Percentiles rank a stretch among this genome's conserved stretches.
Conservation (phyloP, 306 rosid species). For the barrel medic (Medicago truncatula) region DNA sequence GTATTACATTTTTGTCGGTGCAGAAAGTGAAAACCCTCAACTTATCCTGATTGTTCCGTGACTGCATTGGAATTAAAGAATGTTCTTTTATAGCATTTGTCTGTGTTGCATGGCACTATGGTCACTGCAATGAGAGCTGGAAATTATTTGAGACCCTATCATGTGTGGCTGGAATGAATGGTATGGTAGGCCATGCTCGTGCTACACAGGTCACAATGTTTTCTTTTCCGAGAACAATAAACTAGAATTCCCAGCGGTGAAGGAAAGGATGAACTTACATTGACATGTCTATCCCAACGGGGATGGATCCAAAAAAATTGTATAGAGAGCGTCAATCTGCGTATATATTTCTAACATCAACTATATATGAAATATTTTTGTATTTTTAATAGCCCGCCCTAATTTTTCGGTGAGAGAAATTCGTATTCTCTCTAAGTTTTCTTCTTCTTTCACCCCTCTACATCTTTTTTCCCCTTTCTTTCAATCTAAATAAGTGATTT, state of each 20-base stretch:
- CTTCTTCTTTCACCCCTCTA: too few species aligned
- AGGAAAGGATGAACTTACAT: too few species aligned
- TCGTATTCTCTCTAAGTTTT: too few species aligned
- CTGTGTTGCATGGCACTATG: neutral
- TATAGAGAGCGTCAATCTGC: too few species aligned
- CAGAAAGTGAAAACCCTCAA: constrained; percentile 1
- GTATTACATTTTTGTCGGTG: constrained; percentile 40
- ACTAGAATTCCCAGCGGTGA: neutral
- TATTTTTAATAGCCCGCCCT: too few species aligned
- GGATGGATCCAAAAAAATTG: too few species aligned
- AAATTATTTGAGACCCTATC: neutral
- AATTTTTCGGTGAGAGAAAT: too few species aligned
- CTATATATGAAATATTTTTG: too few species aligned
- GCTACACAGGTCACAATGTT: neutral
- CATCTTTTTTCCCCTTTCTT: too few species aligned
- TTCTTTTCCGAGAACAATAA: neutral
- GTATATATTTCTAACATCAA: too few species aligned
- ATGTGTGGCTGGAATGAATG: constrained; percentile 17
- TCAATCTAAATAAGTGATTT: too few species aligned
- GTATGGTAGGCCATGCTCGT: constrained; percentile 41
- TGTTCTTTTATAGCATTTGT: constrained; percentile 15
- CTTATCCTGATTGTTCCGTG: neutral
- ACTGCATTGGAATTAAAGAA: constrained; percentile 16
- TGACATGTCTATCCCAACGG: too few species aligned
- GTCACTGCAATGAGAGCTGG: neutral